Conservation (phyloP, 108 stramenopile species). For the Licmophora abbreviata region DNA sequence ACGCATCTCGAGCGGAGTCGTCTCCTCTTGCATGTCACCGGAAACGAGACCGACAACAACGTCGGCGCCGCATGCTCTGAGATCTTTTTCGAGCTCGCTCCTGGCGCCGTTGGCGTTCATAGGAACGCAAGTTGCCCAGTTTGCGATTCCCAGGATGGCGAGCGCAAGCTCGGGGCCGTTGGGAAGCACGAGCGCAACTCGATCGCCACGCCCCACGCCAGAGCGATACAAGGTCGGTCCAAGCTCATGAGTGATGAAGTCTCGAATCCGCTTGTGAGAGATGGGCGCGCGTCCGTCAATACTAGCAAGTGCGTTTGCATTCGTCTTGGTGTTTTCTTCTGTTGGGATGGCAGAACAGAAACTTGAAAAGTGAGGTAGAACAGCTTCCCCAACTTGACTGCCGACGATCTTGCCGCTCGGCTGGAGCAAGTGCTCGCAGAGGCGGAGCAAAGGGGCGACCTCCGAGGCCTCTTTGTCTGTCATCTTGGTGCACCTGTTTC, state of each 20-base stretch:
- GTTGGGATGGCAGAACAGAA: constrained; percentile 37
- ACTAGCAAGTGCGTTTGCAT: neutral
- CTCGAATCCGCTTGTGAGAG: constrained; percentile 24
- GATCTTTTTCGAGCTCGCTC: constrained; percentile 33
- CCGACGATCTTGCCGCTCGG: constrained; percentile 43
- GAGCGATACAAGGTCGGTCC: constrained; percentile 28
- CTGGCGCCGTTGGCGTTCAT: constrained; percentile 33
- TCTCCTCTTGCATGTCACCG: neutral
- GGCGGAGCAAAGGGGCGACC: no score
- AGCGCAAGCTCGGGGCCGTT: constrained; percentile 52
- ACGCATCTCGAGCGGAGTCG: neutral
- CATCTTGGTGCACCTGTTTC: no score
- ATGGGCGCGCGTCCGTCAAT: constrained; percentile 18
- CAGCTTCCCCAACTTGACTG: constrained; percentile 23
- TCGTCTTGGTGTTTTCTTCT: neutral
- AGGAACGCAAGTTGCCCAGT: constrained; percentile 45
- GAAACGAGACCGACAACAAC: constrained; percentile 20
- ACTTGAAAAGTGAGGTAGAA: constrained; percentile 34
- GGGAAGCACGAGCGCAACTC: constrained; percentile 40
- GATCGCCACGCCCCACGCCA: constrained; percentile 33
- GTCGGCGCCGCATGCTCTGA: constrained; percentile 9
- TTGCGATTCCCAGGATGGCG: constrained; percentile 22
- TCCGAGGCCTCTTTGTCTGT: no score
- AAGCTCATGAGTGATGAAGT: constrained; percentile 29
- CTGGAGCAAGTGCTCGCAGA: no score